A percentile compares a stretch with the other conserved stretches of the same genome.
phyloP scores from a whole-genome alignment of 345 rosid genomes.

The Sapria himalayana region DNA sequence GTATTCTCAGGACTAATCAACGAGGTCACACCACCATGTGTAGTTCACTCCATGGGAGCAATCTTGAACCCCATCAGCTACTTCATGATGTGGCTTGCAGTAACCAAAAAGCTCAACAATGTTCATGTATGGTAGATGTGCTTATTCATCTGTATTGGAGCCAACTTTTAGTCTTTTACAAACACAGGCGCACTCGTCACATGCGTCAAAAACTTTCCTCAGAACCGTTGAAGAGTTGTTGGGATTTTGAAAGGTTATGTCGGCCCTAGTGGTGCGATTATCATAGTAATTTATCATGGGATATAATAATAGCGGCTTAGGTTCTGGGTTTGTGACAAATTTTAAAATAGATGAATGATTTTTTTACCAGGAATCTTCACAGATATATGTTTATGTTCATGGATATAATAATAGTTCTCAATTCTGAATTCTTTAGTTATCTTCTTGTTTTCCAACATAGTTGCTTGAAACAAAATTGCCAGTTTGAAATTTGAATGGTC shows the following conservation, averaged over 20 bases:
- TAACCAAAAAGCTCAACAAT: conserved; percentile 16
- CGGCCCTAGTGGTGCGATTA: conserved; percentile 36
- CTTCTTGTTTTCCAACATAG: no score
- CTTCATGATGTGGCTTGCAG: conserved; percentile 53
- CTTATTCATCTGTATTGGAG: conserved; percentile 36
- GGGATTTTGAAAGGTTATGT: conserved; percentile 39
- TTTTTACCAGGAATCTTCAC: no score
- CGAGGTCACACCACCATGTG: conserved; percentile 54
- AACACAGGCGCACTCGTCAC: conserved; percentile 38
- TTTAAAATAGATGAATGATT: no score
- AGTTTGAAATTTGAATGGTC: no score
- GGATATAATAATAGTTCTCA: no score
- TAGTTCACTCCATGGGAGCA: conserved; percentile 29
- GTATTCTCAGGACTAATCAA: conserved; percentile 34
- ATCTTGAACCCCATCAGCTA: conserved; percentile 36
- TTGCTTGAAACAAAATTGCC: no score
- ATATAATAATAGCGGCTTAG: no score
- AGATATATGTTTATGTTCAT: no score
- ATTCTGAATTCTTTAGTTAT: no score
- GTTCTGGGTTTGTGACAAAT: no score
- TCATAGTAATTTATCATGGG: conserved; percentile 29
- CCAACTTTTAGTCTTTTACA: conserved; percentile 42
- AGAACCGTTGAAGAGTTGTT: conserved; percentile 34
- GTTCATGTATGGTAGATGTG: conserved; percentile 44
- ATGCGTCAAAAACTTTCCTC: conserved; percentile 46